Evolutionary conservation across 169 alveolate genomes (phyloP), one percentile per base, ranked within the genome.

Genomic region (Plasmodium knowlesi): DNA sequence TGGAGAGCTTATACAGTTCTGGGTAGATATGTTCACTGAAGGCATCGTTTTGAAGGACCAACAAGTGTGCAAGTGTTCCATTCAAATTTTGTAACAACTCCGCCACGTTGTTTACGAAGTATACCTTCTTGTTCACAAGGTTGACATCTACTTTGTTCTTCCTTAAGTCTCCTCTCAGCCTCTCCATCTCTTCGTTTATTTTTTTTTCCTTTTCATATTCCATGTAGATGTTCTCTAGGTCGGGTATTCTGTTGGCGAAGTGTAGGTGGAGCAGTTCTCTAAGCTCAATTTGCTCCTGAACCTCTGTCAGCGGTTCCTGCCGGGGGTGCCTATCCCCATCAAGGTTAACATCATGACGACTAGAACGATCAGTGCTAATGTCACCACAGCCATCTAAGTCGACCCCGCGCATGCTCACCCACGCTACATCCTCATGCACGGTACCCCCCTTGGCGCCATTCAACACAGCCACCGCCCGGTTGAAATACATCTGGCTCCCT

Each of bases 131-230:
- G 61, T 86, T 86, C 16, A 70, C 81, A 6, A 86, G 80, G 30
- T 72, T 50, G 5, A 86, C 81, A 46, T 86, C 93, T 12, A 86
- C 10, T 70, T 86, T 86, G 70, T 74, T 43, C 8, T 86, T 86
- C 71, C 74, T 86, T 25, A 86, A 67, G 6, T 1, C 10, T 3
- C 1, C 70, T 16, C 54, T 86, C 8, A 86, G 22, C 5, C 1
- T n/a, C 4, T 86, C 86, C 32, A 86, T 28, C 5, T 78, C 32
- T 37, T 43, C 88, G 32, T 86, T 86, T 28, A 86, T 86, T 37
- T 74, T 74, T 54, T 86, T 53, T 54, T 86, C 93, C 46, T 76
- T 86, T 37, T 53, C 93, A 9, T 53, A 86, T n/a, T 86, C 86
- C n/a, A 53, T 34, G 46, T 80, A 86, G 8, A 86, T 74, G 25